Evolutionary conservation across 129 eudicot genomes (phyloP).

Genomic region (carrot (Daucus carota)): DH1_v3.0 NC_030381.2:22476501-22477000

Average conservation of each 20-base stretch:
- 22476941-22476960: not conserved
- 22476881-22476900: not conserved
- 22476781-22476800: too few relatives aligned
- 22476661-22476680: too few relatives aligned
- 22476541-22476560: not conserved
- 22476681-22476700: too few relatives aligned
- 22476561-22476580: not conserved
- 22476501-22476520: not conserved
- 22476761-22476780: too few relatives aligned
- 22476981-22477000: not conserved
- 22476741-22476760: too few relatives aligned
- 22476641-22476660: too few relatives aligned
- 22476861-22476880: not conserved
- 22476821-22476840: too few relatives aligned
- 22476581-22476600: not conserved
- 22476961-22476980: not conserved
- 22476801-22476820: too few relatives aligned
- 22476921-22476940: not conserved
- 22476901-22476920: not conserved
- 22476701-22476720: too few relatives aligned
- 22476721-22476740: too few relatives aligned
- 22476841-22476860: not conserved
- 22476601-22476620: not conserved
- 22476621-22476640: not conserved
- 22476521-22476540: not conserved